Evolutionary conservation across 148 eudicot species (phyloP).

Genomic region (Rhododendron kiyosumense): DNA sequence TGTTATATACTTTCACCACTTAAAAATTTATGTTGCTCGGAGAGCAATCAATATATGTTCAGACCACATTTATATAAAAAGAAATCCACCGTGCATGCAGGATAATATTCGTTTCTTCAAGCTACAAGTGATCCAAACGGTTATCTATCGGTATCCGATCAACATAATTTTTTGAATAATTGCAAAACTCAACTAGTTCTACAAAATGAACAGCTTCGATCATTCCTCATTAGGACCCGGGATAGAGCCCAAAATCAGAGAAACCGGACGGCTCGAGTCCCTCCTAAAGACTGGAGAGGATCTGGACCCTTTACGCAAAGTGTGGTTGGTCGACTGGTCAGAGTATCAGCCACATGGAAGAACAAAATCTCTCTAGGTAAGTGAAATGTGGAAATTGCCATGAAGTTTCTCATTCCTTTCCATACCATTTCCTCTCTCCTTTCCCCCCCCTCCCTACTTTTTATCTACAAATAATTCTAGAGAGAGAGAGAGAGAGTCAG

Average conservation of each 20-base stretch:
- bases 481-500: not conserved
- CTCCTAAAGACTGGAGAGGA: not conserved
- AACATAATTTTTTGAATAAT: not conserved
- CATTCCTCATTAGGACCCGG: not conserved
- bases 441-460: too few species aligned
- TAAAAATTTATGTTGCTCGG: not conserved
- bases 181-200: not conserved
- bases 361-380: not conserved
- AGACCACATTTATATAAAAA: not conserved
- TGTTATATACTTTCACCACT: not conserved
- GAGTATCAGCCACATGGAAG: not conserved
- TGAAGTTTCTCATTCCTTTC: conserved; percentile 1
- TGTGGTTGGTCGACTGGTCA: not conserved
- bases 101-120: not conserved
- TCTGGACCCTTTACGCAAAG: not conserved
- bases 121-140: not conserved
- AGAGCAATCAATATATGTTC: not conserved
- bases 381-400: not conserved
- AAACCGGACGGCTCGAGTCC: not conserved
- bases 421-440: not conserved
- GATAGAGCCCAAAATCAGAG: not conserved
- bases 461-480: not conserved
- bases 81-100: not conserved
- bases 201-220: not conserved
- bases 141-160: not conserved